Evolutionary conservation across 2,329 filamentous ascomycete species (phyloP).

Genomic region (Plectosphaerella cucumerina): DNA sequence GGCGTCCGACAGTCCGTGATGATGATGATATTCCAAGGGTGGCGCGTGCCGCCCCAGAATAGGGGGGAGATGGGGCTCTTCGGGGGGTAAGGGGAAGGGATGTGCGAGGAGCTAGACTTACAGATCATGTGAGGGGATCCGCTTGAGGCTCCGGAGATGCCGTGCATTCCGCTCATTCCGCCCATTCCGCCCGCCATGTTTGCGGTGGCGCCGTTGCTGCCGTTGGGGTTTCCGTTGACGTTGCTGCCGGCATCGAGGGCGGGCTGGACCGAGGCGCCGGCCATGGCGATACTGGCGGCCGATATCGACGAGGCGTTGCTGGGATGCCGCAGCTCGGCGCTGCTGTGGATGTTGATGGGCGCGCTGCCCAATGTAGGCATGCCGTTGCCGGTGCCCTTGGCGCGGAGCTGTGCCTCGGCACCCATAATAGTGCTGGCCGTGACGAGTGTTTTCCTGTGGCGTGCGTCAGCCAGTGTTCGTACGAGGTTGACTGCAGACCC

Average conservation of each 20-base stretch:
- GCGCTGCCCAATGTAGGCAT: constrained; percentile 16
- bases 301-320: constrained; percentile 23
- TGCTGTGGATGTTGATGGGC: constrained; percentile 27
- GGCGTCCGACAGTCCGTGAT: background rate
- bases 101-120: background rate
- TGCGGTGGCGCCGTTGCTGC: background rate
- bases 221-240: background rate
- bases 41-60: background rate
- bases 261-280: constrained; percentile 6
- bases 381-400: constrained; percentile 33
- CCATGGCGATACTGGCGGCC: constrained; percentile 23
- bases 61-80: too few species aligned
- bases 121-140: constrained; percentile 3
- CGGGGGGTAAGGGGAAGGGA: background rate
- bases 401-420: constrained; percentile 42
- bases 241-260: constrained; percentile 18
- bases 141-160: background rate
- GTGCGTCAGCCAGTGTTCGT: background rate
- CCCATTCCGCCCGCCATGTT: background rate
- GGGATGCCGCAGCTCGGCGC: constrained; percentile 31
- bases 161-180: background rate
- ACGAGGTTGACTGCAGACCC: too few species aligned
- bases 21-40: background rate
- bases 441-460: constrained; percentile 38
- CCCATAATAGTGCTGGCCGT: constrained; percentile 29